A percentile compares a stretch with the other conserved stretches of the same genome.
Conservation (phyloP, 2,329 filamentous ascomycete genomes). For the Pseudopyricularia javanii region DNA sequence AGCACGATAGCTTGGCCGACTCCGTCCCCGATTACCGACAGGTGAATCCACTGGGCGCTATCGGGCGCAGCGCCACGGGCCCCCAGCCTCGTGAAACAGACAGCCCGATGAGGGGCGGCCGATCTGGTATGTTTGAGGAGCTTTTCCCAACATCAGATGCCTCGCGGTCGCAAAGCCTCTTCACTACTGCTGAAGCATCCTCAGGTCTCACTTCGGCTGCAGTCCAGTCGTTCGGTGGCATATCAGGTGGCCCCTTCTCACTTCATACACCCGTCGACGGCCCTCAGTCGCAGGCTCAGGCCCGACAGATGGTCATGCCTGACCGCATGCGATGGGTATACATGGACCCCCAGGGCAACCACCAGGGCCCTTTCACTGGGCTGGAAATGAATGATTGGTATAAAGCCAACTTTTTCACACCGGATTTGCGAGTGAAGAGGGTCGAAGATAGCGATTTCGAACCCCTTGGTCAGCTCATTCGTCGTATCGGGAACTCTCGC, state of each 20-base stretch:
- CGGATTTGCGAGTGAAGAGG: slow-evolving; percentile 89
- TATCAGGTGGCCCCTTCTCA: background rate
- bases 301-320: slow-evolving; percentile 96
- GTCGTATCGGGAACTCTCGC: slow-evolving; percentile 90
- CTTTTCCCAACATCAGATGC: slow-evolving; percentile 6
- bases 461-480: slow-evolving; percentile 84
- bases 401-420: slow-evolving; percentile 94
- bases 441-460: slow-evolving; percentile 90
- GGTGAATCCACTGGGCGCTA: slow-evolving; percentile 50
- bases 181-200: slow-evolving; percentile 9
- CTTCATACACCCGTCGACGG: slow-evolving; percentile 9
- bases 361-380: slow-evolving; percentile 90
- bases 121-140: slow-evolving; percentile 9
- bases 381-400: slow-evolving; percentile 99
- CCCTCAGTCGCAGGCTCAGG: slow-evolving; percentile 41
- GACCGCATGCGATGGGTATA: slow-evolving; percentile 99
- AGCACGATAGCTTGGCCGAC: slow-evolving; percentile 49
- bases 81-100: slow-evolving; percentile 43
- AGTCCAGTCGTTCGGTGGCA: slow-evolving; percentile 3
- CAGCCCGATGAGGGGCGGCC: slow-evolving; percentile 41
- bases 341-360: slow-evolving; percentile 81
- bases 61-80: slow-evolving; percentile 49
- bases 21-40: slow-evolving; percentile 47
- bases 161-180: slow-evolving; percentile 1
- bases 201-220: slow-evolving; percentile 17